Percentiles rank a stretch among this genome's conserved stretches.
Conservation (phyloP, 441 rosid genomes). For the Biscutella laevigata region DNA sequence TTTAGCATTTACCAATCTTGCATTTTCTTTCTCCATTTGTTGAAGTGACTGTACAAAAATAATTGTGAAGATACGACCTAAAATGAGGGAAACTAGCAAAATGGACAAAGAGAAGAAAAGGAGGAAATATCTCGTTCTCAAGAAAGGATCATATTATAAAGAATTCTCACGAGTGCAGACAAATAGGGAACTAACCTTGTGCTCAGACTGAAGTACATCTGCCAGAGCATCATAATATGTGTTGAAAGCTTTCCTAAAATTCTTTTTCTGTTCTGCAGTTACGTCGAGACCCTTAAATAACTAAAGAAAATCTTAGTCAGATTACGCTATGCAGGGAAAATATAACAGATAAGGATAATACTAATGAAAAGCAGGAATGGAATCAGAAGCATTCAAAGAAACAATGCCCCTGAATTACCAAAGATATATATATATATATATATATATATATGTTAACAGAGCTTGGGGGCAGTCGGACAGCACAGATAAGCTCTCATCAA, state of each 20-base stretch:
- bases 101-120: constrained; percentile 12
- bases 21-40: constrained; percentile 97
- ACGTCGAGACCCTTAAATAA: constrained; percentile 71
- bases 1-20: constrained; percentile 85
- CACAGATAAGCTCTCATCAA: too few species aligned
- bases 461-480: too few species aligned
- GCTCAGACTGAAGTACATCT: constrained; percentile 48
- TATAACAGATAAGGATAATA: too few species aligned
- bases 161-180: not conserved
- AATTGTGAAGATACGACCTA: constrained; percentile 2
- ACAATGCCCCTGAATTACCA: too few species aligned
- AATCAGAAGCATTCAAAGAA: too few species aligned
- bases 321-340: not conserved
- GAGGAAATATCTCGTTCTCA: not conserved
- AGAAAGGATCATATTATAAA: not conserved
- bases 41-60: constrained; percentile 53
- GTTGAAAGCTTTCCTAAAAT: constrained; percentile 68
- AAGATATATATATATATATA: too few species aligned
- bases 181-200: constrained; percentile 30
- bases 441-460: too few species aligned
- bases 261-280: constrained; percentile 79
- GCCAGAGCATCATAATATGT: constrained; percentile 71
- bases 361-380: too few species aligned
- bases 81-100: constrained; percentile 8
- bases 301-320: constrained; percentile 45